A percentile compares a stretch with the other conserved stretches of the same genome.
Evolutionary conservation across 1,284 basidiomycete species (phyloP).

Genomic region (Leccinum pallidistipes): DNA sequence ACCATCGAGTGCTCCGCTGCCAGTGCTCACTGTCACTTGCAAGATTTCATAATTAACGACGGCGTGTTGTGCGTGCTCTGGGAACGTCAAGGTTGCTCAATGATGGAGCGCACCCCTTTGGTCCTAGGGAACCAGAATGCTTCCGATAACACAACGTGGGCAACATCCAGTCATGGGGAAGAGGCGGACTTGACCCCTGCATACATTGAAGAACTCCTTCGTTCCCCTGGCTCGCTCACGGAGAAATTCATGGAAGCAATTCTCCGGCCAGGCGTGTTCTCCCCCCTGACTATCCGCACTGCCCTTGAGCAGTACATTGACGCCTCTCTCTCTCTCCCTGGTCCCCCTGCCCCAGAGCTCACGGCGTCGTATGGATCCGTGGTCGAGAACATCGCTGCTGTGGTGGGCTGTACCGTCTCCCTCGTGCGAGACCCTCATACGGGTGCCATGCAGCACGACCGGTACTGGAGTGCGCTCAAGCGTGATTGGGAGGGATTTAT

Average conservation of each 20-base stretch:
- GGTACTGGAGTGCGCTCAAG: constrained; percentile 82
- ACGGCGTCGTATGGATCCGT: constrained; percentile 62
- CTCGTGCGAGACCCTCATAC: constrained; percentile 75
- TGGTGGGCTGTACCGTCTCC: constrained; percentile 84
- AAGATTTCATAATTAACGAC: constrained; percentile 66
- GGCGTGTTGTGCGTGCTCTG: constrained; percentile 64
- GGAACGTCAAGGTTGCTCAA: constrained; percentile 76
- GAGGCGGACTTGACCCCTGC: constrained; percentile 82
- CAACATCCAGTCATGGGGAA: constrained; percentile 52
- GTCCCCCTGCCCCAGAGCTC: constrained; percentile 51
- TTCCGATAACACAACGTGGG: constrained; percentile 47
- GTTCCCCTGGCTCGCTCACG: constrained; percentile 68
- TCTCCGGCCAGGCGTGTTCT: constrained; percentile 86
- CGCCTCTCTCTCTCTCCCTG: constrained; percentile 65
- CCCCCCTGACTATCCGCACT: constrained; percentile 72
- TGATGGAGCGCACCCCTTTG: constrained; percentile 58
- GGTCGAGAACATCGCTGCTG: constrained; percentile 74
- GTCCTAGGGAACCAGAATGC: constrained; percentile 39
- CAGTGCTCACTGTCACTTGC: constrained; percentile 67
- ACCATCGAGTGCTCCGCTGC: constrained; percentile 57
- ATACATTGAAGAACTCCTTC: constrained; percentile 81
- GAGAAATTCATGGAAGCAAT: constrained; percentile 81
- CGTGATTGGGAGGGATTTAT: constrained; percentile 93
- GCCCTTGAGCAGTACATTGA: constrained; percentile 83
- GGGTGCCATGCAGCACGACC: constrained; percentile 74